Conservation (phyloP, 164 flowering plant genomes). For the Magnolia sinica region DNA sequence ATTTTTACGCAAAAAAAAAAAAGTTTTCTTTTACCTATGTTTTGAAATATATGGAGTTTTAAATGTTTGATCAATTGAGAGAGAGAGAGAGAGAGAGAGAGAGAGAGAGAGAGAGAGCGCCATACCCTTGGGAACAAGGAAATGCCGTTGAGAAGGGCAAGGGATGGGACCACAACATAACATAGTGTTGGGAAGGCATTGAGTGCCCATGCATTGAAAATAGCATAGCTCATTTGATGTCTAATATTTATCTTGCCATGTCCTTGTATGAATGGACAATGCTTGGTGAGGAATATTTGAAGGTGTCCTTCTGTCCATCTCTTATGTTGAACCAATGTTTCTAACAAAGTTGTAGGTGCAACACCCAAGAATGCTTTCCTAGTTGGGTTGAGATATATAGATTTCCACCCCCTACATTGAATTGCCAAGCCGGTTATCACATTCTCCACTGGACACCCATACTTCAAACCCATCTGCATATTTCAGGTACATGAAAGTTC, state of each 20-base stretch:
- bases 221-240: slow-evolving; percentile 45
- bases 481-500: background rate
- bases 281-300: slow-evolving; percentile 26
- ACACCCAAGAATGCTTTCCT: slow-evolving; percentile 52
- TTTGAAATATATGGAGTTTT: too few relatives aligned
- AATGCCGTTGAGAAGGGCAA: slow-evolving; percentile 49
- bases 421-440: slow-evolving; percentile 60
- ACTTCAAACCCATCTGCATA: slow-evolving; percentile 59
- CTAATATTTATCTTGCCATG: slow-evolving; percentile 39
- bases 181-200: slow-evolving; percentile 45
- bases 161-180: slow-evolving; percentile 58
- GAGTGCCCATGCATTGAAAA: slow-evolving; percentile 50
- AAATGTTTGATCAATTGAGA: too few relatives aligned
- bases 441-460: slow-evolving; percentile 68
- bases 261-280: slow-evolving; percentile 27
- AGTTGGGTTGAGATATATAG: slow-evolving; percentile 43
- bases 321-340: slow-evolving; percentile 63
- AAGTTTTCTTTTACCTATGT: too few relatives aligned
- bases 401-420: slow-evolving; percentile 67
- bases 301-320: slow-evolving; percentile 44
- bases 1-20: too few relatives aligned
- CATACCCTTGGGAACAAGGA: slow-evolving; percentile 19
- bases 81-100: too few relatives aligned
- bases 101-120: too few relatives aligned
- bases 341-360: slow-evolving; percentile 42